Evolutionary conservation across 1,139 yeast species (phyloP).

Genomic region (Kodamaea anthophila): DNA sequence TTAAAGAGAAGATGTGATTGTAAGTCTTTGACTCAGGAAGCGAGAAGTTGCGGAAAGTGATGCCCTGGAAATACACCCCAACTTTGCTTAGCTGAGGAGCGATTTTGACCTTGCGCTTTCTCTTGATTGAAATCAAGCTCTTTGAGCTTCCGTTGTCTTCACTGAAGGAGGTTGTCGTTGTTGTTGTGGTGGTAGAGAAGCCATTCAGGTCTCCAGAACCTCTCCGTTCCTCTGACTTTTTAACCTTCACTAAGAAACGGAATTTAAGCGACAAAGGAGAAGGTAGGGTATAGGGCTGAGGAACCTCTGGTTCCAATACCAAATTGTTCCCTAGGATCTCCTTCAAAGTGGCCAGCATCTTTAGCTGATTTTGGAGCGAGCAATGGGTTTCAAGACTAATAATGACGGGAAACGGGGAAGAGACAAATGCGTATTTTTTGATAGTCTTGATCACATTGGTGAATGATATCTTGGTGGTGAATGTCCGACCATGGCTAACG

Average conservation of each 20-base stretch:
- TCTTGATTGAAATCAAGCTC: constrained; percentile 18
- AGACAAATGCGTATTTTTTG: constrained; percentile 76
- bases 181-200: constrained; percentile 13
- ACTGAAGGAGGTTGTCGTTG: constrained; percentile 42
- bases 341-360: constrained; percentile 46
- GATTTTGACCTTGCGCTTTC: constrained; percentile 20
- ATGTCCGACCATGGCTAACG: constrained; percentile 83
- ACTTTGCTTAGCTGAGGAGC: constrained; percentile 50
- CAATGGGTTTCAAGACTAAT: constrained; percentile 88
- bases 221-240: constrained; percentile 32
- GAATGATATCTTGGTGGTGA: constrained; percentile 69
- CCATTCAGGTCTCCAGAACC: constrained; percentile 6
- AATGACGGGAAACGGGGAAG: constrained; percentile 79
- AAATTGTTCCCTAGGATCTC: constrained; percentile 57
- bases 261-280: constrained; percentile 68
- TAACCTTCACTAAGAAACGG: constrained; percentile 70
- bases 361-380: constrained; percentile 53
- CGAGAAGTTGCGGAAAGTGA: constrained; percentile 75
- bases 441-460: constrained; percentile 66
- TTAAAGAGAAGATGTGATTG: constrained; percentile 82
- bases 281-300: constrained; percentile 40
- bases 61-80: constrained; percentile 66
- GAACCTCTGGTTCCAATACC: constrained; percentile 33
- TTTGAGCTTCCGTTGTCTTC: constrained; percentile 31
- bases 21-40: constrained; percentile 77